Percentiles rank a stretch among this genome's conserved stretches.
Conservation (phyloP, 495 filamentous ascomycete species). For the Penicillium fimorum region DNA sequence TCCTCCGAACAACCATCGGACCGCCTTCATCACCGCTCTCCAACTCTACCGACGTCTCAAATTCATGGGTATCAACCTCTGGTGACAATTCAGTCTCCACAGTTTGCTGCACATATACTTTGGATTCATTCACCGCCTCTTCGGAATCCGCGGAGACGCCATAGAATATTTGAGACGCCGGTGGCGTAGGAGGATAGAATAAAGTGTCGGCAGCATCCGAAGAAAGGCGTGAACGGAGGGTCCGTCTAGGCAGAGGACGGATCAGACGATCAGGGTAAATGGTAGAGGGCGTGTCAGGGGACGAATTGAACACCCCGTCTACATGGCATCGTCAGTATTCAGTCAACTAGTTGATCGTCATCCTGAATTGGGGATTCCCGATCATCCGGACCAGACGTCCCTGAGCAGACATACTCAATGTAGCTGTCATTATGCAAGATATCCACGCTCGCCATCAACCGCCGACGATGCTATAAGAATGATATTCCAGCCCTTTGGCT, state of each 20-base stretch:
- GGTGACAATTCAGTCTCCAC: constrained; percentile 46
- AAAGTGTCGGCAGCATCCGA: constrained; percentile 80
- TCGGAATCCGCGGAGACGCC: constrained; percentile 58
- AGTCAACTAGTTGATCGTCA: constrained; percentile 32
- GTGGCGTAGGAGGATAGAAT: constrained; percentile 70
- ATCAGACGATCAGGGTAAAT: constrained; percentile 87
- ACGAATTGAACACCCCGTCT: constrained; percentile 55
- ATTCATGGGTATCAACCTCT: constrained; percentile 43
- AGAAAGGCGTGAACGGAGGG: constrained; percentile 79
- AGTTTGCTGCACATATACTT: constrained; percentile 48
- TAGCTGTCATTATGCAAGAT: constrained; percentile 48
- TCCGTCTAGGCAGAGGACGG: constrained; percentile 85
- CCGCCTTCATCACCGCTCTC: constrained; percentile 50
- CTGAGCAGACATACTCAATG: constrained; percentile 48
- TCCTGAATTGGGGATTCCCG: constrained; percentile 15
- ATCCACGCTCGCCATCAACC: constrained; percentile 34
- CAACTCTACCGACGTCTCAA: constrained; percentile 41
- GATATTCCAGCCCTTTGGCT: constrained; percentile 15
- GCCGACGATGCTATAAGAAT: constrained; percentile 25
- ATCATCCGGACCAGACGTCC: constrained; percentile 19
- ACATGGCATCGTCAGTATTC: constrained; percentile 44
- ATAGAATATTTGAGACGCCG: constrained; percentile 68
- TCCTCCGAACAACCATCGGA: constrained; percentile 46
- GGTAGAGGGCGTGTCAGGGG: constrained; percentile 70
- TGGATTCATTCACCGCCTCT: constrained; percentile 42